Conservation (phyloP, 1,284 basidiomycete species). For the Ceratobasidium sp. region DNA sequence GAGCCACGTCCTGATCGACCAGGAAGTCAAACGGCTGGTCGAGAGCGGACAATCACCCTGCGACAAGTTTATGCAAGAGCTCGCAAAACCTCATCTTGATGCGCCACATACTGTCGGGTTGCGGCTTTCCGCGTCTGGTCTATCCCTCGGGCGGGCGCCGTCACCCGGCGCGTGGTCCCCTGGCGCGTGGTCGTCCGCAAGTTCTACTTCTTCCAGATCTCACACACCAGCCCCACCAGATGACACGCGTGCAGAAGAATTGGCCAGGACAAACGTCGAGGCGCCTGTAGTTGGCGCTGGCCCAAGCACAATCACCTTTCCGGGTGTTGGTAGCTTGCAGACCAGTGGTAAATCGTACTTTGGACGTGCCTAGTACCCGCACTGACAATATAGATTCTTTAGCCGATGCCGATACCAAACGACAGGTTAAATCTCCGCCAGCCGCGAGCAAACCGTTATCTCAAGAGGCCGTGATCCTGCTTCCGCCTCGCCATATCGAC, state of each 20-base stretch:
- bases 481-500: background rate
- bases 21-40: background rate
- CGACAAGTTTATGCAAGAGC: background rate
- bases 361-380: background rate
- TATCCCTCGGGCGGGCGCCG: background rate
- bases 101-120: background rate
- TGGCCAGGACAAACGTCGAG: background rate
- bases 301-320: background rate
- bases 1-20: slow-evolving; percentile 1
- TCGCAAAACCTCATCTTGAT: background rate
- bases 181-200: too few species aligned
- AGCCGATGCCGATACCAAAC: background rate
- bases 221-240: too few species aligned
- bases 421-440: background rate
- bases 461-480: background rate
- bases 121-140: background rate
- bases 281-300: background rate
- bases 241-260: background rate
- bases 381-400: background rate
- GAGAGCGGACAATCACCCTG: background rate
- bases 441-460: too few species aligned
- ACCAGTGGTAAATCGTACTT: background rate
- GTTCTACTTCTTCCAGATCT: too few species aligned
- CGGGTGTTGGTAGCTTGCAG: background rate
- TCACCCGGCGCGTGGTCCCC: background rate